Conservation (phyloP, 2,329 filamentous ascomycete genomes). For the Pyricularia grisea region DNA sequence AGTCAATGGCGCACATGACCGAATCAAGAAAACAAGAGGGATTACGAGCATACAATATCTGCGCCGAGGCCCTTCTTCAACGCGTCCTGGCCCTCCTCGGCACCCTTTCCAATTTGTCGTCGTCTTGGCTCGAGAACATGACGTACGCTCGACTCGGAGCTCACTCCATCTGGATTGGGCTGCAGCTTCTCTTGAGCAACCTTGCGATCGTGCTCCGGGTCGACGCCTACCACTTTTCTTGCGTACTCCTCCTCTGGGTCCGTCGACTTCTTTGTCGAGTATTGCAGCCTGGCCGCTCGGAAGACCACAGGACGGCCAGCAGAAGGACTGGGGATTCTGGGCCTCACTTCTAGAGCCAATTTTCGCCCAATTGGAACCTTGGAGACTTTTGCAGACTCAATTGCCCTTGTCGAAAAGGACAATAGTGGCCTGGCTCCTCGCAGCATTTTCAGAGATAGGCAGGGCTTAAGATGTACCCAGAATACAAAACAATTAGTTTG, state of each 20-base stretch:
- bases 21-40: slow-evolving; percentile 6
- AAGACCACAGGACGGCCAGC: neutral
- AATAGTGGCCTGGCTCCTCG: slow-evolving; percentile 2
- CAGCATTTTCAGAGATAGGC: neutral
- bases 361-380: neutral
- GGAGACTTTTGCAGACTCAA: neutral
- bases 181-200: slow-evolving; percentile 46
- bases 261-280: neutral
- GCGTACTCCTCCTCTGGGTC: neutral
- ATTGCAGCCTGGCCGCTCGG: neutral
- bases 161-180: slow-evolving; percentile 50
- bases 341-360: neutral
- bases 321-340: neutral
- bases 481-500: neutral
- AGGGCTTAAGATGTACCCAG: neutral
- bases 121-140: slow-evolving; percentile 32
- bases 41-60: slow-evolving; percentile 39
- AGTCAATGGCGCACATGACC: neutral
- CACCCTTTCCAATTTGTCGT: slow-evolving; percentile 7
- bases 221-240: slow-evolving; percentile 17
- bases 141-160: slow-evolving; percentile 44
- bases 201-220: slow-evolving; percentile 47
- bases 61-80: slow-evolving; percentile 27
- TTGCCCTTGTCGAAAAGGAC: neutral
- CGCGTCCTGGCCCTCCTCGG: slow-evolving; percentile 12